Base-by-base conservation (phyloP, 495 filamentous ascomycete genomes). In the Penicillium arizonense region DNA sequence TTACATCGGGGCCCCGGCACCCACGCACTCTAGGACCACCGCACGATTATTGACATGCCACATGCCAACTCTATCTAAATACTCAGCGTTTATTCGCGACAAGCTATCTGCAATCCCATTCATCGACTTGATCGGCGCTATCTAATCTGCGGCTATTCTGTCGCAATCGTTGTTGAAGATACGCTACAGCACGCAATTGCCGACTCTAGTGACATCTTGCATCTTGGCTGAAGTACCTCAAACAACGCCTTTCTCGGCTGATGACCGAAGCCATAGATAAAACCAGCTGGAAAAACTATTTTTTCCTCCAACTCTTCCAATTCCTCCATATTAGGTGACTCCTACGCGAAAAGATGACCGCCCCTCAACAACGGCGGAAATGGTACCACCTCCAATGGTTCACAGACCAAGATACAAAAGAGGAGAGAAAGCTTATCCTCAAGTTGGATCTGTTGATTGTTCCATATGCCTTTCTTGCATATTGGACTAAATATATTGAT, bases 401-500 rank as follows among this genome's bases (percentile, higher is more conserved):
- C 44, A 54, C 69, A n/a, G 64, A 69, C 36, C 45, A 64, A n/a
- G 75, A 75, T 49, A 74, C 68, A 35, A 60, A 68, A 21, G 67
- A 69, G 34, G 74, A 79, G 41, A 58, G 75, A 28, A 47, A 50
- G 12, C 67, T 77, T 24, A 72, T 80, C 40, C 56, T 68, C 28
- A 80, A 78, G 47, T 63, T 80, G 32, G 77, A 78, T 50, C 52
- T 70, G 8, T 52, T 73, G 50, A 71, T 73, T 54, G 66, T 71
- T 18, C 64, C 66, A 1, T 73, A 64, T 54, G 73, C 70, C 3
- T 72, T 77, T 47, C 52, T 77, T 9, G 63, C 71, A 0, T 78
- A 77, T 47, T 77, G 75, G 75, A 67, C 68, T 14, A 78, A 80
- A 54, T 75, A 77, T 47, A 64, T 80, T 21, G 74, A 80, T 42